These are phyloP conservation scores for Ogataea pignaliae DNA, from an alignment of 805 yeast genomes.

Conservation along the genomic window DNA sequence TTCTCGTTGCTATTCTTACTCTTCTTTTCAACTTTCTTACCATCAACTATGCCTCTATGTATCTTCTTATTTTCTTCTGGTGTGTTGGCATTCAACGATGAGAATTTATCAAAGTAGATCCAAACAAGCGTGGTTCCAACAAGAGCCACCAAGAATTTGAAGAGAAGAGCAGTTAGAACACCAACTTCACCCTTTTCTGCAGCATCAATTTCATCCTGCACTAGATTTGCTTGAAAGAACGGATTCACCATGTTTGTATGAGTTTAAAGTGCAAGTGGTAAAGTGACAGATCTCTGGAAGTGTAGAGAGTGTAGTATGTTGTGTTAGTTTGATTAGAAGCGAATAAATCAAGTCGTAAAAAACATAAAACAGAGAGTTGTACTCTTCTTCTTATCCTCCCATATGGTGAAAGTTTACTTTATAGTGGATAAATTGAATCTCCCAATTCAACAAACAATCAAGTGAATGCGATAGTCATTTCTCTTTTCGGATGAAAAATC, in stretches of 20 bases:
- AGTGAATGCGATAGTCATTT: no score
- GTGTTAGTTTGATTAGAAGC: no score
- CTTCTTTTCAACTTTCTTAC: neutral
- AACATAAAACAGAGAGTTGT: no score
- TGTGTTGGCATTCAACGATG: constrained; percentile 15
- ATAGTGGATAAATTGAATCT: no score
- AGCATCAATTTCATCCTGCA: constrained; percentile 5
- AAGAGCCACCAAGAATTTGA: constrained; percentile 23
- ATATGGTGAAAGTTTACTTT: no score
- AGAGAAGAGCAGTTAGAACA: constrained; percentile 14
- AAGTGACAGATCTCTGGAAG: no score
- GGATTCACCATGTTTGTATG: constrained; percentile 12
- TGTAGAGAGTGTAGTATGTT: no score
- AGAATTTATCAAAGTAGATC: constrained; percentile 21
- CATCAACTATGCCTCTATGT: neutral
- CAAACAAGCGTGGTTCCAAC: constrained; percentile 16
- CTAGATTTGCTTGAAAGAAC: constrained; percentile 10
- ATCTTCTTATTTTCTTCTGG: constrained; percentile 18
- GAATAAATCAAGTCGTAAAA: no score
- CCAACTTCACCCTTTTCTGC: constrained; percentile 8
- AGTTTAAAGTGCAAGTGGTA: no score
- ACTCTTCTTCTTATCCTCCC: no score
- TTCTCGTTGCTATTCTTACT: neutral
- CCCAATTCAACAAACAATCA: no score
- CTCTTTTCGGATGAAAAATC: no score